Conservation (phyloP, 2,329 filamentous ascomycete species). For the Diaporthe sp. region DNA sequence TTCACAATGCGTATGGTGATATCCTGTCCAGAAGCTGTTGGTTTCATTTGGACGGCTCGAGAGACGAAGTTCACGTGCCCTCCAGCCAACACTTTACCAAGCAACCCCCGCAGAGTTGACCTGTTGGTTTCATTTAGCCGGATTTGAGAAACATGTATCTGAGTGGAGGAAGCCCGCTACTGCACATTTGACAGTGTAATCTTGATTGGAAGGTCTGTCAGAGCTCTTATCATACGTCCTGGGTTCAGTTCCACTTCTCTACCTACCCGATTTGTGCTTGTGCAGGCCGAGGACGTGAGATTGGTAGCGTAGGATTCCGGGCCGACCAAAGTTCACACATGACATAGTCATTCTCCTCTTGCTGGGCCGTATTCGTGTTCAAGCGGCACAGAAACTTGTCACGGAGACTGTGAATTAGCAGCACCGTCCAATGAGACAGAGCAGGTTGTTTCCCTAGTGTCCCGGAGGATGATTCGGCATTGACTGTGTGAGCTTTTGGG, state of each 20-base stretch:
- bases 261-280: conserved; percentile 3
- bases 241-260: background rate
- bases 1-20: background rate
- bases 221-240: background rate
- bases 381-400: background rate
- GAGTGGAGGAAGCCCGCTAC: background rate
- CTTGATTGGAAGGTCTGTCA: background rate
- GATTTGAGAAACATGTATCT: background rate
- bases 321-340: background rate
- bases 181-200: background rate
- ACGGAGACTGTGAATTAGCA: background rate
- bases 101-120: background rate
- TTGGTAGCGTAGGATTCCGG: background rate
- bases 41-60: background rate
- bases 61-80: background rate
- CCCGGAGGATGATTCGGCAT: background rate
- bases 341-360: background rate
- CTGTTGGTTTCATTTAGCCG: background rate
- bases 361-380: background rate
- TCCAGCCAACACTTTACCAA: background rate
- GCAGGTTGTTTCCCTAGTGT: background rate
- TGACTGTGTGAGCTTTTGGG: background rate
- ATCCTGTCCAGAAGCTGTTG: background rate
- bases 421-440: background rate
- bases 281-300: background rate